phyloP scores from a whole-genome alignment of 352 stramenopile species.

The Blastocystis sp. region DNA sequence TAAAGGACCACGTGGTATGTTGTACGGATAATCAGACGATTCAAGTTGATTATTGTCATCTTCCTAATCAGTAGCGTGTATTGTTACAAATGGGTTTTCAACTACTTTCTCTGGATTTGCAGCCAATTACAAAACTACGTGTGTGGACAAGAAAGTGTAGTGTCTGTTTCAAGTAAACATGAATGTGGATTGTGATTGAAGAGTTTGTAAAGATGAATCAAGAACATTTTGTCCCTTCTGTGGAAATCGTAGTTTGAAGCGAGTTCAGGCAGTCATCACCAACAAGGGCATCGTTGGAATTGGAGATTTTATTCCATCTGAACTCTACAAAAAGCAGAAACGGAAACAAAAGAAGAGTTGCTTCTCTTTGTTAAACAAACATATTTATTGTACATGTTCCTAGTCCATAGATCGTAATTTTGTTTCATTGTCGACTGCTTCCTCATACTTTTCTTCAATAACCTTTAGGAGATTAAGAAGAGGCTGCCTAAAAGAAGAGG shows the following conservation, averaged over 20 bases:
- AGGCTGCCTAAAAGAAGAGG: not conserved
- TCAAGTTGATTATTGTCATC: not conserved
- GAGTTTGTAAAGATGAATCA: slow-evolving; percentile 18
- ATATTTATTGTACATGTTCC: not conserved
- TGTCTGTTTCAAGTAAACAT: not conserved
- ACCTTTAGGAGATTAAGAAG: slow-evolving; percentile 27
- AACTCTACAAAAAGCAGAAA: not conserved
- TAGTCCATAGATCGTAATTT: slow-evolving; percentile 2
- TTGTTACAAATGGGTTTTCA: slow-evolving; percentile 58
- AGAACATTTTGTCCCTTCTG: slow-evolving; percentile 28
- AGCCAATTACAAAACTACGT: slow-evolving; percentile 51
- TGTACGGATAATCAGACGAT: slow-evolving; percentile 7
- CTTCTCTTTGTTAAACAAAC: not conserved
- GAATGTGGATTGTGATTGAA: not conserved
- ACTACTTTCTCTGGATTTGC: not conserved
- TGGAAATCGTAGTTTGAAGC: slow-evolving; percentile 46
- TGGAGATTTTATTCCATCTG: slow-evolving; percentile 13
- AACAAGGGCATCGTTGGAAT: slow-evolving; percentile 17
- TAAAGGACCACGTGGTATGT: not conserved
- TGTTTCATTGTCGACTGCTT: not conserved
- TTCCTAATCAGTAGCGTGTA: not conserved
- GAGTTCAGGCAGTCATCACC: slow-evolving; percentile 48
- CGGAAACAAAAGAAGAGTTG: not conserved
- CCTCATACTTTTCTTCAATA: slow-evolving; percentile 44
- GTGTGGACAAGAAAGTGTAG: slow-evolving; percentile 50